These are phyloP conservation scores for Hura crepitans DNA, from an alignment of 441 rosid genomes.

Conservation along the genomic window DNA sequence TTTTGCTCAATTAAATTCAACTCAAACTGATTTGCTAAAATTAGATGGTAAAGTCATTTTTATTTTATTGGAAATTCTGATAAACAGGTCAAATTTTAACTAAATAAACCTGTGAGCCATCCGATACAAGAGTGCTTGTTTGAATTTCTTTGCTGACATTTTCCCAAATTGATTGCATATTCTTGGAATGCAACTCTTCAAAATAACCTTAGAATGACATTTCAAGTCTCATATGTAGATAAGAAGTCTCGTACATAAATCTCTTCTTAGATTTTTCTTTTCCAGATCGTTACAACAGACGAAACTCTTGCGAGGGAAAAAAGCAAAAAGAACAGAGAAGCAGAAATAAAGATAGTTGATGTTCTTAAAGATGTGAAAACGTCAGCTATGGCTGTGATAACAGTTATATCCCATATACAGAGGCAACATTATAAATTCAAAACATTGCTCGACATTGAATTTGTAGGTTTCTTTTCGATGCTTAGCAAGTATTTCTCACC, in stretches of 20 bases:
- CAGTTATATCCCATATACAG: constrained; percentile 32
- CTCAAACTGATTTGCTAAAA: too few relatives aligned
- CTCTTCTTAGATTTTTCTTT: constrained; percentile 18
- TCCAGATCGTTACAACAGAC: constrained; percentile 27
- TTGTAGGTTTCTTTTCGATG: not conserved
- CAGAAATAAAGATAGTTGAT: constrained; percentile 14
- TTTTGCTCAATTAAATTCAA: too few relatives aligned
- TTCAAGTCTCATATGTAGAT: constrained; percentile 19
- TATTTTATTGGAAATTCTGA: too few relatives aligned
- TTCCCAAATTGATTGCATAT: too few relatives aligned
- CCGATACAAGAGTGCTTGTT: too few relatives aligned
- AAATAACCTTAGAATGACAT: constrained; percentile 23
- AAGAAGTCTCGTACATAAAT: constrained; percentile 1
- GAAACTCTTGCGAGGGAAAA: constrained; percentile 14
- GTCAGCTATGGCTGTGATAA: constrained; percentile 20
- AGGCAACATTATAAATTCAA: constrained; percentile 14
- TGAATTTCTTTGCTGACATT: too few relatives aligned
- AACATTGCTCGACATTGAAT: constrained; percentile 19
- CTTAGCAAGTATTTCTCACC: constrained; percentile 19
- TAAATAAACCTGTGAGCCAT: too few relatives aligned
- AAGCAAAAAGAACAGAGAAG: not conserved
- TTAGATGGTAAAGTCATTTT: too few relatives aligned
- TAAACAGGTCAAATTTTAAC: too few relatives aligned
- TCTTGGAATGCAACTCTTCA: too few relatives aligned
- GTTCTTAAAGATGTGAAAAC: constrained; percentile 15